A percentile compares a stretch with the other conserved stretches of the same genome.
Evolutionary conservation across 2,329 filamentous ascomycete species (phyloP).

Genomic region (Lasiodiplodia hormozganensis): DNA sequence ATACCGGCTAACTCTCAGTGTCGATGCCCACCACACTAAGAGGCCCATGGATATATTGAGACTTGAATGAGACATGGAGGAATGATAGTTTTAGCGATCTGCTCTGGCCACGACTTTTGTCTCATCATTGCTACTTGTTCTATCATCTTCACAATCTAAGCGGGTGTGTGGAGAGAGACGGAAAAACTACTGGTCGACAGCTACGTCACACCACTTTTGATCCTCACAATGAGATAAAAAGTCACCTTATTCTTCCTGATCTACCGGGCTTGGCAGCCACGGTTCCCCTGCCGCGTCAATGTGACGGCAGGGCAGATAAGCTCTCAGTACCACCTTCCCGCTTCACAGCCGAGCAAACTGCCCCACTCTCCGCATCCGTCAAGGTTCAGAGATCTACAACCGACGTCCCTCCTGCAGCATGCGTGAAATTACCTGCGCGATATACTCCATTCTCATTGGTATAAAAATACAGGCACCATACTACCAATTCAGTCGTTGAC

Average conservation of each 20-base stretch:
- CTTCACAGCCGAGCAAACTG: too few relatives aligned
- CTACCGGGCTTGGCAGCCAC: background rate
- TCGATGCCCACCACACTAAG: too few relatives aligned
- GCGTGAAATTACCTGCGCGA: background rate
- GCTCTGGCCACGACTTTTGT: too few relatives aligned
- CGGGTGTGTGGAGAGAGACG: too few relatives aligned
- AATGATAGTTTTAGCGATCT: too few relatives aligned
- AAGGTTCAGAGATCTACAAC: background rate
- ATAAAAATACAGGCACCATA: background rate
- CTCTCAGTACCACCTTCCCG: conserved; percentile 22
- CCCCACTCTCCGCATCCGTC: background rate
- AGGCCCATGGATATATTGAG: too few relatives aligned
- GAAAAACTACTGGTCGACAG: too few relatives aligned
- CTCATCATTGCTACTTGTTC: too few relatives aligned
- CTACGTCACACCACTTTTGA: background rate
- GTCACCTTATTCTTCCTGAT: too few relatives aligned
- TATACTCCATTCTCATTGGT: background rate
- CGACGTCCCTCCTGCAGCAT: background rate
- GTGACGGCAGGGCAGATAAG: conserved; percentile 1
- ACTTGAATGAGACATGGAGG: too few relatives aligned
- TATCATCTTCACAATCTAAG: too few relatives aligned
- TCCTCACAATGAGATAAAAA: background rate
- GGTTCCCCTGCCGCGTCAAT: background rate
- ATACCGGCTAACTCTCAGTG: too few relatives aligned
- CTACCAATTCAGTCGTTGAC: background rate